These are phyloP conservation scores for Pseudocercospora cruenta DNA, from an alignment of 2,329 filamentous ascomycete genomes.

Conservation along the genomic window DNA sequence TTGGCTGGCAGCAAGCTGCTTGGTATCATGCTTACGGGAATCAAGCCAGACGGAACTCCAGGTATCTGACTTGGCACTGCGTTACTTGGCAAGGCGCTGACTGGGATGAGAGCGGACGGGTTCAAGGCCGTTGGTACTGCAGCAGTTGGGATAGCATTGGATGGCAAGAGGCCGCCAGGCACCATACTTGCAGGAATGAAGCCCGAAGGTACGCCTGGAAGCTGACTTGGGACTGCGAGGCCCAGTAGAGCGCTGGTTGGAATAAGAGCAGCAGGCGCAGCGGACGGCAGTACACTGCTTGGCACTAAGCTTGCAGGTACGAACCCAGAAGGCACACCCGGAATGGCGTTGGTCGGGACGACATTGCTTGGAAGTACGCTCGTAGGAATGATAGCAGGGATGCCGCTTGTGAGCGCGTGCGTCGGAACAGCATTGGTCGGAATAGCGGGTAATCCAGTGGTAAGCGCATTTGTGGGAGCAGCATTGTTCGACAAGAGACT, in stretches of 20 bases:
- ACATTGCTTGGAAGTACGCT: slow-evolving; percentile 1
- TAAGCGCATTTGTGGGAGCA: no score
- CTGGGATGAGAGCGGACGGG: neutral
- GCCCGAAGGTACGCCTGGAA: neutral
- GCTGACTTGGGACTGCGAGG: neutral
- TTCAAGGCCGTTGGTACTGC: neutral
- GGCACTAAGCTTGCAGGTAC: neutral
- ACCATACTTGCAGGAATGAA: neutral
- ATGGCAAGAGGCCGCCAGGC: neutral
- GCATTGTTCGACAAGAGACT: no score
- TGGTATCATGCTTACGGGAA: neutral
- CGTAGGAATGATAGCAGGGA: neutral
- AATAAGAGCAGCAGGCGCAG: neutral
- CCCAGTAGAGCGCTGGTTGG: neutral
- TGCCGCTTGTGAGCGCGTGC: neutral
- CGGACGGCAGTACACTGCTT: neutral
- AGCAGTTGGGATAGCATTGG: no score
- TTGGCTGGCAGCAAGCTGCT: neutral
- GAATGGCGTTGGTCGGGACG: neutral
- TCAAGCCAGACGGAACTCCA: neutral
- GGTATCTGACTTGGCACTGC: neutral
- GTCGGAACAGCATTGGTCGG: neutral
- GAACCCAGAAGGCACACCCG: neutral
- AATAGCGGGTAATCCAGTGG: no score
- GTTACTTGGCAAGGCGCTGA: neutral